Conservation (phyloP, 208 protist species). For the Wallacemonas collosoma region DNA sequence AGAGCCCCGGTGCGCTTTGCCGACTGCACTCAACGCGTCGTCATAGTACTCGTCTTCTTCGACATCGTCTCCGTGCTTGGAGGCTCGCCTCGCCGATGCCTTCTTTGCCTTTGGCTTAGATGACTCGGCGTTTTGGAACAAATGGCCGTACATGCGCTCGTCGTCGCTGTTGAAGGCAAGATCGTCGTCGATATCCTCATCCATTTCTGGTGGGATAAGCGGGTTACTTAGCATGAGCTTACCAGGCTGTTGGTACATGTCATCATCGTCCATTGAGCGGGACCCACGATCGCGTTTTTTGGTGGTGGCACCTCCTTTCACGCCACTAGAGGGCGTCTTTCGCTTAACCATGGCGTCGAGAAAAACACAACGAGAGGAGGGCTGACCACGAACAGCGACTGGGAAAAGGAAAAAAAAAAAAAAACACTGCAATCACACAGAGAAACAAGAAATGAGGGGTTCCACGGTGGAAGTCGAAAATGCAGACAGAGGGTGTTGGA, state of each 20-base stretch:
- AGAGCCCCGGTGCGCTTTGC: slow-evolving; percentile 29
- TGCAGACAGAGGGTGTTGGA: not conserved
- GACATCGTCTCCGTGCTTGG: slow-evolving; percentile 24
- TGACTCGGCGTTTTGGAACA: slow-evolving; percentile 47
- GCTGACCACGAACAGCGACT: not conserved
- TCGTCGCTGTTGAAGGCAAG: slow-evolving; percentile 92
- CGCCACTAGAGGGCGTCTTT: not conserved
- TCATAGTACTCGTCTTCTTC: slow-evolving; percentile 53
- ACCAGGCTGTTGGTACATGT: slow-evolving; percentile 53
- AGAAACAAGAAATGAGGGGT: not conserved
- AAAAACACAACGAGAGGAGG: no score
- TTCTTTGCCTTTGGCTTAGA: slow-evolving; percentile 5
- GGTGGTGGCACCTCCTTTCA: no score
- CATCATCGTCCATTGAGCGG: slow-evolving; percentile 18
- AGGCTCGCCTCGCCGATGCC: slow-evolving; percentile 31
- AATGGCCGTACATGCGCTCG: slow-evolving; percentile 84
- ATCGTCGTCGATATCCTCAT: slow-evolving; percentile 92
- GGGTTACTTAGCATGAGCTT: slow-evolving; percentile 82
- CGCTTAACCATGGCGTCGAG: slow-evolving; percentile 1
- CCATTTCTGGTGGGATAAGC: slow-evolving; percentile 79
- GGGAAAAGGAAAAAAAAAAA: not conserved
- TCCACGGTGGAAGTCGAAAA: not conserved
- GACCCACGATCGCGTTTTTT: not conserved
- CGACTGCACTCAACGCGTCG: slow-evolving; percentile 47
- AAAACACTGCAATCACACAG: not conserved